Conservation (phyloP, 2,329 filamentous ascomycete genomes). For the Talaromyces rugulosus region DNA sequence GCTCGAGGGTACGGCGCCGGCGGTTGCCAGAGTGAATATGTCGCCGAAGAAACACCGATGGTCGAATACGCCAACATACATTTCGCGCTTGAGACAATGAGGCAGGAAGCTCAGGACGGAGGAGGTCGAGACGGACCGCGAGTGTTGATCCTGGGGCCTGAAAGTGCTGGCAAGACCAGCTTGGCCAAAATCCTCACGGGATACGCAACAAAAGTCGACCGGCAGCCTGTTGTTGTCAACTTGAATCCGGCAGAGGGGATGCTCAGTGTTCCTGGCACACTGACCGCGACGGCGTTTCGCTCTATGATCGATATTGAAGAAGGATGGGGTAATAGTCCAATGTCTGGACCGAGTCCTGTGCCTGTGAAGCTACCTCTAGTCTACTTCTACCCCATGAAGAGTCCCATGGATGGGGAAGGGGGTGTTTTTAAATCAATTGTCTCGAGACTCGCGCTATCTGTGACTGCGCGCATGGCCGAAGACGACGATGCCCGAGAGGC, state of each 20-base stretch:
- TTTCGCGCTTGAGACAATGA: constrained; percentile 72
- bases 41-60: constrained; percentile 75
- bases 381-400: constrained; percentile 77
- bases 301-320: constrained; percentile 84
- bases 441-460: constrained; percentile 72
- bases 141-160: constrained; percentile 77
- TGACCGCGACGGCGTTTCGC: constrained; percentile 82
- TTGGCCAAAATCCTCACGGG: constrained; percentile 71
- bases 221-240: constrained; percentile 78
- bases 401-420: constrained; percentile 64
- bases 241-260: constrained; percentile 77
- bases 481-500: constrained; percentile 66
- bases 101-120: constrained; percentile 55
- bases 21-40: constrained; percentile 64
- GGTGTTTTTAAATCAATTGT: constrained; percentile 69
- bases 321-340: constrained; percentile 85
- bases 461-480: constrained; percentile 71
- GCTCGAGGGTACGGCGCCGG: constrained; percentile 45
- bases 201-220: constrained; percentile 70
- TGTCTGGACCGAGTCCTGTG: constrained; percentile 80
- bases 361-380: constrained; percentile 90
- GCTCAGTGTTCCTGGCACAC: constrained; percentile 71
- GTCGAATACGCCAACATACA: constrained; percentile 80
- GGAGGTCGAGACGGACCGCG: constrained; percentile 62
- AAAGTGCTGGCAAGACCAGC: constrained; percentile 77